These are phyloP conservation scores for Penium margaritaceum DNA, from an alignment of 139 green algal genomes.

Conservation along the genomic window DNA sequence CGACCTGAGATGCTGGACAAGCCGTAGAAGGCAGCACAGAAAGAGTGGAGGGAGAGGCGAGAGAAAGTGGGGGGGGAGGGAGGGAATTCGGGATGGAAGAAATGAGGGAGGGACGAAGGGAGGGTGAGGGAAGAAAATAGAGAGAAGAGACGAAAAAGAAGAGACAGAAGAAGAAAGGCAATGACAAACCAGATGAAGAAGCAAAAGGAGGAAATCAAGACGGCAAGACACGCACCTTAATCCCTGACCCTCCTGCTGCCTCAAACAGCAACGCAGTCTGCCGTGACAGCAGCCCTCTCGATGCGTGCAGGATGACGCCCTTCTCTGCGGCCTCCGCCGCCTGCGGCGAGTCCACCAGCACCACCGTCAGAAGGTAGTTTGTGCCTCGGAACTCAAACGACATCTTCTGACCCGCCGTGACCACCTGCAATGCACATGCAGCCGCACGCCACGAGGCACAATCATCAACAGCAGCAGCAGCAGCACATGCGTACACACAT, in stretches of 20 bases:
- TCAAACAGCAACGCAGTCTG: slow-evolving; percentile 47
- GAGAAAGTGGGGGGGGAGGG: too few relatives aligned
- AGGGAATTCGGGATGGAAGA: too few relatives aligned
- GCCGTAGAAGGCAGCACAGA: too few relatives aligned
- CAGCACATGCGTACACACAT: slow-evolving; percentile 3
- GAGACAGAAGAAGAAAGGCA: too few relatives aligned
- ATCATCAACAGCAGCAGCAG: background rate
- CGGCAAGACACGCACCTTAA: slow-evolving; percentile 67
- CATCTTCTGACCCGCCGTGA: slow-evolving; percentile 67
- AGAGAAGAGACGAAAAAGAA: too few relatives aligned
- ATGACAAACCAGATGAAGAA: too few relatives aligned
- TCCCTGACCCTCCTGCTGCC: slow-evolving; percentile 23
- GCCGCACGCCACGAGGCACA: too few relatives aligned
- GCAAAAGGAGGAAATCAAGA: too few relatives aligned
- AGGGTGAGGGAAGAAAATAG: too few relatives aligned
- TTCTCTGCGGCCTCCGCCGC: slow-evolving; percentile 13
- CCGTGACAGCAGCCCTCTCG: slow-evolving; percentile 43
- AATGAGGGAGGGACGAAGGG: too few relatives aligned
- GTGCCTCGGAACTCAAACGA: slow-evolving; percentile 77
- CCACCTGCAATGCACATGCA: slow-evolving; percentile 51
- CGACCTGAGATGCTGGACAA: too few relatives aligned
- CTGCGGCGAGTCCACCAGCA: slow-evolving; percentile 48
- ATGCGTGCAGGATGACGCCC: background rate
- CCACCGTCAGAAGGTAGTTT: slow-evolving; percentile 71
- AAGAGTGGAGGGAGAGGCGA: too few relatives aligned